Evolutionary conservation across 805 yeast species (phyloP).

Genomic region (Lipomyces oligophaga): DNA sequence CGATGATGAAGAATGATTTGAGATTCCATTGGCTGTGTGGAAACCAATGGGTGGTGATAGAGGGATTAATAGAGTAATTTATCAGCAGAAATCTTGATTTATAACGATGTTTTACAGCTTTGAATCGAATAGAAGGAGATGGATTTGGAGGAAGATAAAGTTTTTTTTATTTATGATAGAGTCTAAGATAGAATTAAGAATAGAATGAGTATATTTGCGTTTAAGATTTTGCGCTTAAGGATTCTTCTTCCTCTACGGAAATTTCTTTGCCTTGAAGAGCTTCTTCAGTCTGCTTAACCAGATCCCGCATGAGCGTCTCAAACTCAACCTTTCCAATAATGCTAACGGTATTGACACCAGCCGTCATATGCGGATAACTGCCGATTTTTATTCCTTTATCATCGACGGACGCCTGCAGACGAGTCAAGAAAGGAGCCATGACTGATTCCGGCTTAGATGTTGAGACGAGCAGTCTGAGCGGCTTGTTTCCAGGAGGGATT

Average conservation of each 20-base stretch:
- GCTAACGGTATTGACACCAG: slow-evolving; percentile 65
- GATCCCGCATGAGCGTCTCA: slow-evolving; percentile 39
- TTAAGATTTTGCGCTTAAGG: slow-evolving; percentile 10
- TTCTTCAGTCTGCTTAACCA: slow-evolving; percentile 48
- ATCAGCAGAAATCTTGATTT: not conserved
- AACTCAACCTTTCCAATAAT: slow-evolving; percentile 56
- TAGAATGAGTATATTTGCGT: not conserved
- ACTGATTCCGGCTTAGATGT: slow-evolving; percentile 61
- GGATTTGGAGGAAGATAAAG: not conserved
- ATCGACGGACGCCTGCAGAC: slow-evolving; percentile 47
- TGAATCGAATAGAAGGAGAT: too few species aligned
- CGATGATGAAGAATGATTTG: slow-evolving; percentile 75
- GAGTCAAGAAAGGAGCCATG: slow-evolving; percentile 60
- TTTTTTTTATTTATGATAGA: too few species aligned
- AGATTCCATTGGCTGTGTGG: too few species aligned
- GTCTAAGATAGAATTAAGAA: not conserved
- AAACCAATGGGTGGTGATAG: not conserved
- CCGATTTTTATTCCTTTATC: slow-evolving; percentile 62
- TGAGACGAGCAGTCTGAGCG: slow-evolving; percentile 52
- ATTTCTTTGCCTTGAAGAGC: slow-evolving; percentile 57
- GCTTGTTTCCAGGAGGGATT: slow-evolving; percentile 40
- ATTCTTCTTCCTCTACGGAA: slow-evolving; percentile 52
- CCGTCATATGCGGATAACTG: slow-evolving; percentile 74
- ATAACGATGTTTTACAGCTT: too few species aligned
- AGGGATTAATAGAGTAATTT: not conserved